Base-by-base conservation (phyloP, 2,329 filamentous ascomycete genomes). In the Paracamarosporium sp. region DNA sequence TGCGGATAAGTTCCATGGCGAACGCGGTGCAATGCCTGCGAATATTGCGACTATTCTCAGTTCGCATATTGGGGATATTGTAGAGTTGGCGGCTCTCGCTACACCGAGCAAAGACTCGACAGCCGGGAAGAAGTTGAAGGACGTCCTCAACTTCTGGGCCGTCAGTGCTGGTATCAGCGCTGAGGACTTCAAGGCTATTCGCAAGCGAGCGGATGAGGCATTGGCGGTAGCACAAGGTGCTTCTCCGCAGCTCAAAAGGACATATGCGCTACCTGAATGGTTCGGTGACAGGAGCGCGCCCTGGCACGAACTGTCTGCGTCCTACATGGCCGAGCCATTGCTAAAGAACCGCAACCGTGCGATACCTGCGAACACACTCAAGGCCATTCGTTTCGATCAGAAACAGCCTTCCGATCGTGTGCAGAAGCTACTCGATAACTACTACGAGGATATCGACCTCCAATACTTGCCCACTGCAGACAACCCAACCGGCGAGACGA, bases 271-370 rank as follows among this genome's bases (percentile, higher is more conserved):
- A 74, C 93, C 93, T 20, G 82, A 90, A 1, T 86, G 85, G 55
- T 93, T 96, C 72, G 93, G 93, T 38, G 91, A 96, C 70, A 78
- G 83, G 1, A 84, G 86, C 0, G 87, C 84, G 4, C 87, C 90
- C 0, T 96, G 90, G 85, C 90, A 93, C 76, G 92, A 96, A 63
- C 80, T 96, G 0, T 92, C 92, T 0, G 92, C 92, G 1, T 90
- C 87, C 1, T 94, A 91, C 63, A 89, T 93, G 81, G 84, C 96
- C 45, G 90, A 90, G 4, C 88, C 90, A 55, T 87, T 96, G 58
- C 85, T 90, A 36, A 90, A 89, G 4, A 90, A 94, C 69, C 92
- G 90, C 0, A 87, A 86, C 8, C 83, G 85, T 48, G 88, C 92
- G 6, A 89, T 41, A 85, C 90, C 0, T 81, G 86, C 7, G 83